Evolutionary conservation across 495 filamentous ascomycete species (phyloP).

Genomic region (Mycothermus thermophilus): DNA sequence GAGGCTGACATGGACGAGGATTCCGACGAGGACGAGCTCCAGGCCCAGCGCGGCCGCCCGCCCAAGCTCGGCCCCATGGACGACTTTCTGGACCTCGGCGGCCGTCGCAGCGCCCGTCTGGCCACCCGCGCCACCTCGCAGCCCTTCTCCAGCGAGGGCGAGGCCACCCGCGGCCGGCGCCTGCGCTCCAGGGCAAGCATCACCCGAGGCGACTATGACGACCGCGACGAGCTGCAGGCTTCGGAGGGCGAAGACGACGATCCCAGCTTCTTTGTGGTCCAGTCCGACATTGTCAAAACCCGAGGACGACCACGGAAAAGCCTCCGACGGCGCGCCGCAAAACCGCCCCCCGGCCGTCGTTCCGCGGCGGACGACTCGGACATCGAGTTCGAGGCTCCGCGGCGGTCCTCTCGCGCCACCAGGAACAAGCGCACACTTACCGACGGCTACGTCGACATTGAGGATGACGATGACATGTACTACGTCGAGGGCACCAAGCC

Average conservation of each 20-base stretch:
- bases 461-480: conserved; percentile 39
- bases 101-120: conserved; percentile 4
- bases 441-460: conserved; percentile 42
- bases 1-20: conserved; percentile 20
- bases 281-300: conserved; percentile 26
- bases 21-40: conserved; percentile 15
- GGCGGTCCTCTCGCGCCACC: conserved; percentile 39
- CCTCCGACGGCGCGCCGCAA: too few relatives aligned
- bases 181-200: conserved; percentile 2
- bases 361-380: conserved; percentile 26
- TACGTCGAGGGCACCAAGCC: conserved; percentile 47
- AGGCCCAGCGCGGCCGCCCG: not conserved
- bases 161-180: conserved; percentile 1
- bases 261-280: conserved; percentile 20
- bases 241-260: conserved; percentile 20
- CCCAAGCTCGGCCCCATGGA: not conserved
- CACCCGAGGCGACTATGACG: conserved; percentile 16
- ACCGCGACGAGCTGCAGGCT: conserved; percentile 31
- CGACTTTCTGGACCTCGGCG: conserved; percentile 1
- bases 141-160: conserved; percentile 12
- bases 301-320: conserved; percentile 1
- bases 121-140: conserved; percentile 15
- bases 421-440: conserved; percentile 42
- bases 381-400: conserved; percentile 33
- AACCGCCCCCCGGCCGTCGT: too few relatives aligned